Evolutionary conservation across 805 yeast species (phyloP).

Genomic region (Danielia oregonensis): DNA sequence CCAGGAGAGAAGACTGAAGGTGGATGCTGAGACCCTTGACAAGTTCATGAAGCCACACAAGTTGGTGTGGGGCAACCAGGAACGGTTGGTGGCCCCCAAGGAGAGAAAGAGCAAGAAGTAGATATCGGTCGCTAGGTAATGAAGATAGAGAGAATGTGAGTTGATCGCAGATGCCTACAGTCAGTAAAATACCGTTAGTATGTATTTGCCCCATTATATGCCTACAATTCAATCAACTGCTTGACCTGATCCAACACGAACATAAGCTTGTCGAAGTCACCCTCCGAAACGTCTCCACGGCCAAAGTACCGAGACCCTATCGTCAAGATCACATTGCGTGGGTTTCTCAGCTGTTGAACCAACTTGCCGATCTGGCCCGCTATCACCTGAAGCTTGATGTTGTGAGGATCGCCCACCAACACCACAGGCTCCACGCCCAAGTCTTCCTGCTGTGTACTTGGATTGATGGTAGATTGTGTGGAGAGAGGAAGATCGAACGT

Average conservation of each 20-base stretch:
- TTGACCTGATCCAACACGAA: slow-evolving; percentile 34
- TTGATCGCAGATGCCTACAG: not conserved
- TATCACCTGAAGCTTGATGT: slow-evolving; percentile 45
- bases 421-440: slow-evolving; percentile 43
- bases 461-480: slow-evolving; percentile 17
- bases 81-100: slow-evolving; percentile 70
- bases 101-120: slow-evolving; percentile 39
- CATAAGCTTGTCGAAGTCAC: slow-evolving; percentile 45
- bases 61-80: slow-evolving; percentile 68
- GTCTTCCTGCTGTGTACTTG: slow-evolving; percentile 9
- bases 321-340: slow-evolving; percentile 41
- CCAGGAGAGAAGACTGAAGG: slow-evolving; percentile 71
- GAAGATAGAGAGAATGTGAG: not conserved
- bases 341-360: slow-evolving; percentile 23
- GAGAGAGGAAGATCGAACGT: slow-evolving; percentile 40
- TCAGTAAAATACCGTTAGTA: not conserved
- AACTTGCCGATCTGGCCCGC: slow-evolving; percentile 49
- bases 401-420: slow-evolving; percentile 45
- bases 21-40: slow-evolving; percentile 59
- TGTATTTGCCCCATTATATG: not conserved
- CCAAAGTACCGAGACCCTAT: slow-evolving; percentile 49
- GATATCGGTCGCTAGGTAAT: not conserved
- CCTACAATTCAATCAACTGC: not conserved
- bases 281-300: slow-evolving; percentile 21
- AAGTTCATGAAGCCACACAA: slow-evolving; percentile 83